phyloP scores from a whole-genome alignment of 345 rosid genomes.

The Reutealis trisperma region DNA sequence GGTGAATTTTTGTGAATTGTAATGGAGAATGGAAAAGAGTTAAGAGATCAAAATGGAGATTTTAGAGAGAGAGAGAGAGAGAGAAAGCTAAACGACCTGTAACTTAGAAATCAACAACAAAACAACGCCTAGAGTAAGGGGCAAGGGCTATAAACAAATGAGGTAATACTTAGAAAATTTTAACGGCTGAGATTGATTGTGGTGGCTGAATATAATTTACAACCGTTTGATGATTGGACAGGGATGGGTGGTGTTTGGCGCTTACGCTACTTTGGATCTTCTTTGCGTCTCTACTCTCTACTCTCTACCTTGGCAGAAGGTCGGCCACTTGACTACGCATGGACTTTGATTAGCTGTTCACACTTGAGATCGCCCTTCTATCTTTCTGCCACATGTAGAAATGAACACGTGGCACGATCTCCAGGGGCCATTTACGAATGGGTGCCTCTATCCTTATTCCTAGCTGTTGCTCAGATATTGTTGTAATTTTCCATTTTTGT shows the following conservation, averaged over 20 bases:
- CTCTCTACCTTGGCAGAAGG: too few relatives aligned
- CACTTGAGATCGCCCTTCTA: not conserved
- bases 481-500: not conserved
- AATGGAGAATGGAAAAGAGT: constrained; percentile 3
- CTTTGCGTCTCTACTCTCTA: constrained; percentile 39
- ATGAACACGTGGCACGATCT: constrained; percentile 12
- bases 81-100: constrained; percentile 23
- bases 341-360: constrained; percentile 16
- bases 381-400: constrained; percentile 11
- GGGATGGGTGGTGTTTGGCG: constrained; percentile 45
- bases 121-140: constrained; percentile 35
- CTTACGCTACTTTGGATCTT: constrained; percentile 47
- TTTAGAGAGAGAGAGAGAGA: constrained; percentile 5
- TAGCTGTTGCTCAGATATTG: not conserved
- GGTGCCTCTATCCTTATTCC: not conserved
- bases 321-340: constrained; percentile 27
- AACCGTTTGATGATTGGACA: constrained; percentile 38
- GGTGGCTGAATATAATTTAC: constrained; percentile 35
- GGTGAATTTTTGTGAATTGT: not conserved
- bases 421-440: not conserved
- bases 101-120: constrained; percentile 46
- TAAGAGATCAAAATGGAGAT: not conserved
- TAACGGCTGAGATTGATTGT: constrained; percentile 28
- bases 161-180: constrained; percentile 5
- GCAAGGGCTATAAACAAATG: constrained; percentile 33